Evolutionary conservation across 2,329 filamentous ascomycete species (phyloP).

Genomic region (Diaporthe destruens): DNA sequence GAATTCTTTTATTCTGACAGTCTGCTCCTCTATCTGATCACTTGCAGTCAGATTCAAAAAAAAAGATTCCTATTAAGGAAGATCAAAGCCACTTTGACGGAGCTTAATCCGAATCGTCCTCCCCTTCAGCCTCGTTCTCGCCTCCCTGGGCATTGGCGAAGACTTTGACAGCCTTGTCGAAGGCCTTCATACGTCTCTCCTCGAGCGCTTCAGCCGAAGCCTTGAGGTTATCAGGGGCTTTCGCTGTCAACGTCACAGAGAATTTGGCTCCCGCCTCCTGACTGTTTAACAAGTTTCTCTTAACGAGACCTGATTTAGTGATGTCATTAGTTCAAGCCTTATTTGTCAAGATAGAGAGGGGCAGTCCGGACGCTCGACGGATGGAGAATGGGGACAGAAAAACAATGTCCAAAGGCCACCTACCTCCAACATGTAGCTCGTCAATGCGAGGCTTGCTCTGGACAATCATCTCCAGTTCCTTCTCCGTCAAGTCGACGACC

Average conservation of each 20-base stretch:
- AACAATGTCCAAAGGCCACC: background rate
- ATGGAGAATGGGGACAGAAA: background rate
- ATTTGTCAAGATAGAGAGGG: background rate
- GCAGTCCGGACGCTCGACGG: background rate
- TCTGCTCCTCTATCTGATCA: too few relatives aligned
- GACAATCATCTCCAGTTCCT: slow-evolving; percentile 45
- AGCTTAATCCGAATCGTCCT: slow-evolving; percentile 46
- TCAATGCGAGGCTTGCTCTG: slow-evolving; percentile 43
- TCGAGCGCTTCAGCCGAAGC: slow-evolving; percentile 44
- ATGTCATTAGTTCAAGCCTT: background rate
- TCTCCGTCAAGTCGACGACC: slow-evolving; percentile 46
- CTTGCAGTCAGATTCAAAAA: background rate
- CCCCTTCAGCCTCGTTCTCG: slow-evolving; percentile 46
- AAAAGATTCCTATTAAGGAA: background rate
- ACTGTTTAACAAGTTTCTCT: slow-evolving; percentile 44
- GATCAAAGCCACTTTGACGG: background rate
- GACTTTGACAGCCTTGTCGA: slow-evolving; percentile 42
- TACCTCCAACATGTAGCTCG: slow-evolving; percentile 39
- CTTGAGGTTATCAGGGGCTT: slow-evolving; percentile 44
- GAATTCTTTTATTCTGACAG: too few relatives aligned
- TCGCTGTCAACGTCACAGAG: slow-evolving; percentile 42
- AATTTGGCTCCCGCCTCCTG: slow-evolving; percentile 43
- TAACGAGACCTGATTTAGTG: slow-evolving; percentile 44
- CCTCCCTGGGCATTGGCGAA: slow-evolving; percentile 43
- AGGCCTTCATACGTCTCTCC: slow-evolving; percentile 41